phyloP scores from a whole-genome alignment of 106 monocot genomes.

The Hemerocallis citrina region DNA sequence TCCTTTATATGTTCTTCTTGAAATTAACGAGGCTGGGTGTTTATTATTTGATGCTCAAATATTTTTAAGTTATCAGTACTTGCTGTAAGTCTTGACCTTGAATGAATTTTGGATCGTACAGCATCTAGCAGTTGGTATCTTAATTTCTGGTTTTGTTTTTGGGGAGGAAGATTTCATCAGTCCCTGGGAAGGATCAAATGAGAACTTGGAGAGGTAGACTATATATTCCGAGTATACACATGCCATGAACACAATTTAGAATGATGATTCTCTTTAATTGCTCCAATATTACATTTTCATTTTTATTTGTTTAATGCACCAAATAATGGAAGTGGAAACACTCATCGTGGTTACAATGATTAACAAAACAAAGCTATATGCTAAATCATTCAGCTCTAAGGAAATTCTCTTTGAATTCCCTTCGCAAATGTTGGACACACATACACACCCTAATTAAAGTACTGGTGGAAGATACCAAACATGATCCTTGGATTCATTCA shows the following conservation, averaged over 20 bases:
- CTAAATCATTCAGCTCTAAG: no score
- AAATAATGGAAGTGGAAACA: no score
- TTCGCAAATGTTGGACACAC: no score
- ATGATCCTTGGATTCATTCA: no score
- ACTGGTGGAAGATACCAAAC: no score
- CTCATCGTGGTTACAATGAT: no score
- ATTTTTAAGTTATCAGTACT: not conserved
- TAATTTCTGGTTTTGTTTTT: constrained; percentile 74
- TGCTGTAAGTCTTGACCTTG: not conserved
- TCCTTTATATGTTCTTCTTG: not conserved
- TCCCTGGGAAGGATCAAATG: constrained; percentile 57
- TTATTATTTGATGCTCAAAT: not conserved
- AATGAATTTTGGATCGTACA: constrained; percentile 25
- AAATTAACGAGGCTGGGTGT: no score
- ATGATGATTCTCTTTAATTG: not conserved
- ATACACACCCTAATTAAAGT: no score
- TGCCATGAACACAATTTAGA: not conserved
- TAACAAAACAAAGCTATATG: no score
- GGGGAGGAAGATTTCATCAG: constrained; percentile 68
- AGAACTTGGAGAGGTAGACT: constrained; percentile 64
- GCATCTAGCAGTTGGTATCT: constrained; percentile 75
- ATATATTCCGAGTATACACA: not conserved
- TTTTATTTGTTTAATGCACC: no score
- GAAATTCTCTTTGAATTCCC: no score
- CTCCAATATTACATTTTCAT: no score